These are phyloP conservation scores for Casuarina glauca DNA, from an alignment of 306 rosid species.

Conservation along the genomic window DNA sequence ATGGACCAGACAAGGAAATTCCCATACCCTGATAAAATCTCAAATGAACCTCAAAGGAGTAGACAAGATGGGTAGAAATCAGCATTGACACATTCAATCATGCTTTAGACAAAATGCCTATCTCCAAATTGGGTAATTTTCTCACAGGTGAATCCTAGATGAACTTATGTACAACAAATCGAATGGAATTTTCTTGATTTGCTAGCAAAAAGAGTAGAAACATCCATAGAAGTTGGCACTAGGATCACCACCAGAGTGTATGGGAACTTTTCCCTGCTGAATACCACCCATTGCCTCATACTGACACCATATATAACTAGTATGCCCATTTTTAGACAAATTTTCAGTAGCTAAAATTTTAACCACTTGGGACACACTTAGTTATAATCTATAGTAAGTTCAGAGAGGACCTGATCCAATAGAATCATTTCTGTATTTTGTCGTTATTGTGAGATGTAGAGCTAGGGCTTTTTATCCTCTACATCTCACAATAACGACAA, in stretches of 20 bases:
- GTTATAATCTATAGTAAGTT: not conserved
- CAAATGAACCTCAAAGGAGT: not conserved
- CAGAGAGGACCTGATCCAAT: no score
- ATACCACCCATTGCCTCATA: not conserved
- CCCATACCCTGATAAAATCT: not conserved
- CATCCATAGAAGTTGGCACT: not conserved
- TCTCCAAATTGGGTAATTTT: not conserved
- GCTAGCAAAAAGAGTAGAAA: not conserved
- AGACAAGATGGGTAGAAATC: not conserved
- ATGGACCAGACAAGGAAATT: not conserved
- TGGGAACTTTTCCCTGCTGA: not conserved
- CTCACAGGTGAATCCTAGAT: not conserved
- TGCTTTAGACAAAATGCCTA: not conserved
- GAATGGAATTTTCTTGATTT: not conserved
- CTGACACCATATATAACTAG: not conserved
- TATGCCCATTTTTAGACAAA: not conserved
- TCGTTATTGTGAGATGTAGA: not conserved
- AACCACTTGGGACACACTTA: not conserved
- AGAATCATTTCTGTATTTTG: no score
- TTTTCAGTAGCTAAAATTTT: not conserved
- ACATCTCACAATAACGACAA: not conserved
- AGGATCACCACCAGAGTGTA: not conserved
- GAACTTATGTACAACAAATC: not conserved
- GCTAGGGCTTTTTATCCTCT: not conserved
- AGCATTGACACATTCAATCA: not conserved